Evolutionary conservation across 805 yeast genomes (phyloP).

Genomic region (Kodamaea neixiangensis): DNA sequence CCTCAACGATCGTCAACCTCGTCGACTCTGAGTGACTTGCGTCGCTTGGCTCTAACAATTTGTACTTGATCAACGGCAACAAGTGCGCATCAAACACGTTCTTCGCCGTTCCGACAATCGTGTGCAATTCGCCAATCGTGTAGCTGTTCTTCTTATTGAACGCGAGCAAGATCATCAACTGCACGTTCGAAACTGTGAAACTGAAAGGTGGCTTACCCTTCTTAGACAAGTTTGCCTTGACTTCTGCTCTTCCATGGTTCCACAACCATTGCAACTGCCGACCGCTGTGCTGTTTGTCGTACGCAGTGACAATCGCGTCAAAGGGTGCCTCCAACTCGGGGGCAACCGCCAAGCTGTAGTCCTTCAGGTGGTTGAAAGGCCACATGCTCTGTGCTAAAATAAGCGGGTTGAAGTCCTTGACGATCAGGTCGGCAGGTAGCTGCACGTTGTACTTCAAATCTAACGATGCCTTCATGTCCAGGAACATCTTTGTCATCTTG

Average conservation of each 20-base stretch:
- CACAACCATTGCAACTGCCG: conserved; percentile 94
- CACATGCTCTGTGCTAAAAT: conserved; percentile 88
- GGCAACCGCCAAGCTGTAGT: conserved; percentile 59
- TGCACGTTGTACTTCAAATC: conserved; percentile 68
- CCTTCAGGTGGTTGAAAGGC: conserved; percentile 61
- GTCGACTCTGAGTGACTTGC: conserved; percentile 43
- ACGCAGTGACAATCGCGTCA: conserved; percentile 66
- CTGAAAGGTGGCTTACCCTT: conserved; percentile 79
- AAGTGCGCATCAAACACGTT: conserved; percentile 75
- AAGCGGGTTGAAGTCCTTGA: conserved; percentile 63
- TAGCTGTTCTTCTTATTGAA: conserved; percentile 69
- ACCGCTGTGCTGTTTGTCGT: conserved; percentile 76
- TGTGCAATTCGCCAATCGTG: conserved; percentile 60
- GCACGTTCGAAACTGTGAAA: conserved; percentile 81
- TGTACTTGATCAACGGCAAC: conserved; percentile 75
- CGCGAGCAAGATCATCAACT: conserved; percentile 83
- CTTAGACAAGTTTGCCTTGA: conserved; percentile 80
- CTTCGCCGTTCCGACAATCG: conserved; percentile 65
- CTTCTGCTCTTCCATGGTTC: conserved; percentile 90
- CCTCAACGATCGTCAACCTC: conserved; percentile 67
- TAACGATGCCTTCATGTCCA: conserved; percentile 83
- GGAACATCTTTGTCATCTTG: conserved; percentile 93
- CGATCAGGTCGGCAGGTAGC: conserved; percentile 33
- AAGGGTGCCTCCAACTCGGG: conserved; percentile 62
- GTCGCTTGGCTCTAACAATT: conserved; percentile 61